Evolutionary conservation across 257 asterid species (phyloP).

Genomic region (Solanum ahanhuiri): DNA sequence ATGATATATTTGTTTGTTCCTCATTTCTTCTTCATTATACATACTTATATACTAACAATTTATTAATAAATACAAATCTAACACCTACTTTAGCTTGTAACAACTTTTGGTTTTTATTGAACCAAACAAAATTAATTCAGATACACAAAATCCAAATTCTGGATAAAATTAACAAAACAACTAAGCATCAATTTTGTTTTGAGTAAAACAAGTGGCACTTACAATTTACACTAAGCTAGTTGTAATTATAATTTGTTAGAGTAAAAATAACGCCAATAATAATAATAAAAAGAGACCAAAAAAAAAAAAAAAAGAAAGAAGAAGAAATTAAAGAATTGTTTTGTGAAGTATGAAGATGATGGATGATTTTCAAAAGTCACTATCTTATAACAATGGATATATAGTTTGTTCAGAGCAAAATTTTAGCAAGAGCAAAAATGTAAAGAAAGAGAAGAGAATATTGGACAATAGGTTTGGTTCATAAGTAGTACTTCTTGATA

Average conservation of each 20-base stretch:
- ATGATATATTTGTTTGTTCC: constrained; percentile 1
- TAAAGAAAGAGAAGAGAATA: neutral
- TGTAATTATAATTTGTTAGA: neutral
- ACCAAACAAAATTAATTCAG: constrained; percentile 14
- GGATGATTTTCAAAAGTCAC: constrained; percentile 21
- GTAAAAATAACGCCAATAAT: neutral
- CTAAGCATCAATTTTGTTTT: neutral
- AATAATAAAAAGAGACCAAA: neutral
- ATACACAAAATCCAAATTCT: constrained; percentile 14
- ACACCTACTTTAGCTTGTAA: constrained; percentile 7
- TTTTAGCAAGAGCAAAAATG: constrained; percentile 6
- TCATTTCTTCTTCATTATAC: constrained; percentile 15
- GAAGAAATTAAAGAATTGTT: neutral
- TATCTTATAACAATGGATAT: constrained; percentile 25
- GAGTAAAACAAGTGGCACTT: constrained; percentile 25
- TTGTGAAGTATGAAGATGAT: constrained; percentile 17
- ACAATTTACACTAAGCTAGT: neutral
- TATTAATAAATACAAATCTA: neutral
- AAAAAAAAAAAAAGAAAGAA: neutral
- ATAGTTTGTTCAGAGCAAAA: constrained; percentile 10
- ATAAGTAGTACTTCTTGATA: neutral
- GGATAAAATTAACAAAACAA: constrained; percentile 16
- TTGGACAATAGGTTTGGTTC: neutral
- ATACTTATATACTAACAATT: neutral
- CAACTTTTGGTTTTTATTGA: constrained; percentile 16